Evolutionary conservation across 1,139 yeast genomes (phyloP).

Genomic region (Magnusiomyces suaveolens): DNA sequence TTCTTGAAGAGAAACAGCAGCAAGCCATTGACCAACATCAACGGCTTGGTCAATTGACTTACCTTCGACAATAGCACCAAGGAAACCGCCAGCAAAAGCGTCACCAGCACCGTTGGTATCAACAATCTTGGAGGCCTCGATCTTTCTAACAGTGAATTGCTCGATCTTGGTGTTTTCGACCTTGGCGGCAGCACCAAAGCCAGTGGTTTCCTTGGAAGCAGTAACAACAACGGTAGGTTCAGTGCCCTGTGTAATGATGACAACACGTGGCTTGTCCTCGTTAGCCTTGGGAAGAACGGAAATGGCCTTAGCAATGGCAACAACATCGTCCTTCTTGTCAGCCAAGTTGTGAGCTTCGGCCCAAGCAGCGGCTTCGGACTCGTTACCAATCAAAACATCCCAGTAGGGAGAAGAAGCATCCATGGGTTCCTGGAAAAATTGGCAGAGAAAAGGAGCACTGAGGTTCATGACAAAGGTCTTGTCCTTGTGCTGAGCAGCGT

Average conservation of each 20-base stretch:
- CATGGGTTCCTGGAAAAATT: constrained; percentile 87
- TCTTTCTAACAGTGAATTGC: constrained; percentile 58
- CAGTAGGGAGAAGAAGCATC: constrained; percentile 76
- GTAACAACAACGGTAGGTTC: constrained; percentile 74
- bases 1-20: constrained; percentile 81
- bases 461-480: constrained; percentile 79
- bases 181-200: constrained; percentile 34
- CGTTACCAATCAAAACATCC: constrained; percentile 89
- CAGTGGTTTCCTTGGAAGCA: constrained; percentile 26
- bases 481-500: constrained; percentile 66
- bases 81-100: constrained; percentile 96
- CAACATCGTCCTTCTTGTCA: constrained; percentile 48
- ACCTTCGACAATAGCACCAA: constrained; percentile 79
- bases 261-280: constrained; percentile 63
- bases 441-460: constrained; percentile 94
- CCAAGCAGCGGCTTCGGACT: constrained; percentile 91
- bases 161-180: constrained; percentile 41
- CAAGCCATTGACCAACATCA: constrained; percentile 95
- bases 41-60: constrained; percentile 51
- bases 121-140: constrained; percentile 55
- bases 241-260: constrained; percentile 80
- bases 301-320: constrained; percentile 69
- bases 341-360: constrained; percentile 66
- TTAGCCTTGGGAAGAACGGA: constrained; percentile 74
- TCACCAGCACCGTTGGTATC: constrained; percentile 99